Base-by-base conservation (phyloP, 2,329 filamentous ascomycete species). In the Trichophyton benhamiae region DNA sequence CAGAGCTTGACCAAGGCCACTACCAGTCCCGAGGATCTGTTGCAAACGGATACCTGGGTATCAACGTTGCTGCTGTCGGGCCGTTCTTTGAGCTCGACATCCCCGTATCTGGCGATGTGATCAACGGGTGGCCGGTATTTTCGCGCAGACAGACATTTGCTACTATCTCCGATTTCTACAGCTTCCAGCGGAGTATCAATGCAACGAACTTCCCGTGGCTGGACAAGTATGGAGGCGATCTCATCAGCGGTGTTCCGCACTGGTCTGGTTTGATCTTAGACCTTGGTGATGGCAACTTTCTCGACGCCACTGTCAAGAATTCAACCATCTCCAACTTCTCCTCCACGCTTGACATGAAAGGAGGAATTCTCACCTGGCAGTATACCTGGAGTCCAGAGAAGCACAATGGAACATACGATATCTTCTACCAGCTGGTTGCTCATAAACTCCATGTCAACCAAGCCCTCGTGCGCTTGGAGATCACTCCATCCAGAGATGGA, bases 241-340 rank as follows among this genome's bases (percentile, higher is more conserved):
- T 87, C 58, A 87, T 89, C 64, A 82, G 81, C 59, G 87, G 87
- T 25, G 79, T 90, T 15, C 87, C 87, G 5, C 86, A 89, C 68
- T 87, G 85, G 79, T 79, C 79, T 27, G 83, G 82, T 0, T 72
- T 87, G 42, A 71, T 84, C 41, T 75, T 87, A 17, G 78, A 83
- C 59, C 72, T 82, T 2, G 80, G 80, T 2, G 76, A 80, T 61
- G 77, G 77, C 25, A 73, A 75, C 7, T 78, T 82, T 57, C 75
- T 89, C 36, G 80, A 86, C 73, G 82, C 86, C 2, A 82, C 78
- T 0, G 83, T 86, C 1, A 76, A 82, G 55, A 79, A 78, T 36
- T 73, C 73, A 0, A 82, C 84, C 13, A 82, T 90, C 60, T 80
- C 78, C 3, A 74, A 82, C 63, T 89, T 87, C 68, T 72, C 70